phyloP scores from a whole-genome alignment of 495 filamentous ascomycete genomes.

The Aspergillus cristatus region DNA sequence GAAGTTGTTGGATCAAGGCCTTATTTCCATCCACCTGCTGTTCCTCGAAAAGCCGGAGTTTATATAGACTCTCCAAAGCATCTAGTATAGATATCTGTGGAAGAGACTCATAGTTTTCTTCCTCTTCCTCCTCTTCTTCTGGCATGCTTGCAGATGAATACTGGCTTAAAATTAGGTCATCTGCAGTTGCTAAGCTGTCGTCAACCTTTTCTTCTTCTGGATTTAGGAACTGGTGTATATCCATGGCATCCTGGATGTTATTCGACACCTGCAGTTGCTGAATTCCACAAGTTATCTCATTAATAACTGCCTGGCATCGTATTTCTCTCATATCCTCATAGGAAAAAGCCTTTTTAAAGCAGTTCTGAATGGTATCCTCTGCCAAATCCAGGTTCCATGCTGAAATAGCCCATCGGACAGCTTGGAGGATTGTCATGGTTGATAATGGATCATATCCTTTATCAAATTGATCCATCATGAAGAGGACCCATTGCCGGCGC shows the following conservation, averaged over 20 bases:
- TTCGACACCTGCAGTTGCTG: neutral
- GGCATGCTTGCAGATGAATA: constrained; percentile 8
- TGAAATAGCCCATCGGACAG: constrained; percentile 9
- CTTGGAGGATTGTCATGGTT: constrained; percentile 12
- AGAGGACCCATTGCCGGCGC: constrained; percentile 14
- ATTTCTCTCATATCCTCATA: neutral
- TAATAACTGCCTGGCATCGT: neutral
- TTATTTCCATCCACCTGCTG: constrained; percentile 8
- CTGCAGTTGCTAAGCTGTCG: constrained; percentile 4
- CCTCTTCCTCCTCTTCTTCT: constrained; percentile 10
- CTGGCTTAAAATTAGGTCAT: constrained; percentile 1
- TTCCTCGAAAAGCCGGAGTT: constrained; percentile 7
- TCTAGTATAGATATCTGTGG: neutral
- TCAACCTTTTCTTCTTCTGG: constrained; percentile 8
- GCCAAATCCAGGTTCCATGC: constrained; percentile 10
- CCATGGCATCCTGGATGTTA: constrained; percentile 3
- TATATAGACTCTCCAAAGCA: constrained; percentile 8
- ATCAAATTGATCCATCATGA: constrained; percentile 7
- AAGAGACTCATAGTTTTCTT: constrained; percentile 4
- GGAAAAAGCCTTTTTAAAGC: constrained; percentile 12
- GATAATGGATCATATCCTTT: constrained; percentile 5
- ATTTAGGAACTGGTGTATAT: constrained; percentile 5
- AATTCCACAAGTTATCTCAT: constrained; percentile 2
- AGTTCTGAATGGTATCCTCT: constrained; percentile 7
- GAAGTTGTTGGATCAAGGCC: constrained; percentile 6